Base-by-base conservation (phyloP, 139 green algal species). In the Mychonastes homosphaera region DNA sequence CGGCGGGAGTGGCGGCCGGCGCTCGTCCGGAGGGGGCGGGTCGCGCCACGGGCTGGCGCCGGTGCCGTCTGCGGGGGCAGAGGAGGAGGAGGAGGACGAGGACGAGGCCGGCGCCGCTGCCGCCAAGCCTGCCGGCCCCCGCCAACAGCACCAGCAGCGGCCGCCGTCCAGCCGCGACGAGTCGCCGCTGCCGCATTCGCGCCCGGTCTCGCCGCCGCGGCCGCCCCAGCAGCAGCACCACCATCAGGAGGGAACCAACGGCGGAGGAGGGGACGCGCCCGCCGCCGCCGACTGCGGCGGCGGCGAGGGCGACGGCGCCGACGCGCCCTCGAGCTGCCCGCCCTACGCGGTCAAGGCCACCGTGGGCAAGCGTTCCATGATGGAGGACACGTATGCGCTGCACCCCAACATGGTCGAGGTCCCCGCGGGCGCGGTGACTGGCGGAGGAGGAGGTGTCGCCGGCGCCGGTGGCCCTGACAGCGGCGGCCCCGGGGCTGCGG, bases 381-480 rank as follows among this genome's bases (percentile, higher is more conserved):
- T 88, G 81, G 81, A 88, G 69, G 81, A 88, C 45, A 69, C 72
- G 9, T 80, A 77, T 39, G 56, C 58, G 0, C 70, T 80, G 26
- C 72, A 71, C 53, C 62, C 66, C 2, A 69, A 75, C 59, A 73
- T 83, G 41, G 74, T 71, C 32, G 65, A 79, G 40, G 54, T 78
- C 5, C 72, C 69, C 3, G 58, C 67, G 33, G 54, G 53, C 50
- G 45, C 72, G 27, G 49, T 67, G 61, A 19, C 23, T 2, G 35
- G 39, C 24, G 61, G 55, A 12, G 44, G 36, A 24, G 61, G 50
- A 48, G 8, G 45, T 13, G 16, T 44, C 12, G 12, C 38, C 12
- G n/a, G n/a, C n/a, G n/a, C n/a, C n/a, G n/a, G n/a, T n/a, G n/a
- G n/a, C n/a, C n/a, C n/a, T n/a, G n/a, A n/a, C n/a, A n/a, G n/a